Evolutionary conservation across 768 basidiomycete genomes (phyloP), one percentile per base, ranked within the genome.

Genomic region (Podaxis carcinomalis): DNA sequence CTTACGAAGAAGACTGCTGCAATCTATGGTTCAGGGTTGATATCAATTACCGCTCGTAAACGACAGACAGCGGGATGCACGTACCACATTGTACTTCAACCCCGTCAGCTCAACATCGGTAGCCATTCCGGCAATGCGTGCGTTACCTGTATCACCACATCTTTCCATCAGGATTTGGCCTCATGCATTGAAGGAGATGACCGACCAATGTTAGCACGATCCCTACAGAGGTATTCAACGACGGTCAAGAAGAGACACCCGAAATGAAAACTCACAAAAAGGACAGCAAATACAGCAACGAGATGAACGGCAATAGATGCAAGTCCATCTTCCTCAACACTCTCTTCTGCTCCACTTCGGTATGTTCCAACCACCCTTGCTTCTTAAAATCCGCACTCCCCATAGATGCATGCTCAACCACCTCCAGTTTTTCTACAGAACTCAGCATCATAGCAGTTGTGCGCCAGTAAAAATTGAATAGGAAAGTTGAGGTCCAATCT

Each of bases 231-330:
- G 16, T 28, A 19, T 4, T 61, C 37, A 53, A 52, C 21, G 11
- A 52, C 2, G 13, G 44, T 21, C n/a, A 10, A 16, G 5, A 9
- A 19, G n/a, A 53, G 5, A 49, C 32, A 51, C 23, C 23, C 19
- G 32, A 25, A 28, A 6, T 7, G 14, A 21, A 42, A 2, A 74
- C 79, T 71, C 62, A 80, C 77, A 81, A 66, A 65, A 80, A 81
- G 5, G 78, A 80, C 53, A 80, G 70, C 42, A 81, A 68, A 59
- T 80, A 80, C 10, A 82, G 66, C 39, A 79, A 59, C 4, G 78
- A 78, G 39, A 80, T 73, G 51, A 80, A 72, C 5, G 80, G 78
- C 51, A 82, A 64, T 23, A 81, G 64, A 62, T 80, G 78, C 62
- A 69, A 67, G 63, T 82, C 80, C 32, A 81, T 63, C 65, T 81